Evolutionary conservation across 148 eudicot genomes (phyloP).

Genomic region (Fallopia convolvulus): DNA sequence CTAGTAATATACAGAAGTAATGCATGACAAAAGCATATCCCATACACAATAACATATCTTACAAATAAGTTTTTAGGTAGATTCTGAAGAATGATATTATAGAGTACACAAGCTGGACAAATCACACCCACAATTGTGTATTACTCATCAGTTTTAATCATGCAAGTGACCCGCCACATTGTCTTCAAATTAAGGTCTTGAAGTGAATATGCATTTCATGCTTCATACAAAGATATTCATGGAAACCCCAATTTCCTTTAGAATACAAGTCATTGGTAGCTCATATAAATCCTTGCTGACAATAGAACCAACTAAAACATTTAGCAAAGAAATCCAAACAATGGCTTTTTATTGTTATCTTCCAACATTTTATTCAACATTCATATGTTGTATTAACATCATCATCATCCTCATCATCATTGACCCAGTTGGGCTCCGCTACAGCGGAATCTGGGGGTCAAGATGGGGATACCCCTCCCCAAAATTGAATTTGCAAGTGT

Average conservation of each 20-base stretch:
- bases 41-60: not conserved
- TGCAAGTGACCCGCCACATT: not conserved
- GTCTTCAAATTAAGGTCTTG: not conserved
- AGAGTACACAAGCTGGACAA: not conserved
- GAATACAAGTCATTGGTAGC: not conserved
- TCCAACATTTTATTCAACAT: not conserved
- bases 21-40: not conserved
- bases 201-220: not conserved
- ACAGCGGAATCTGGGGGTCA: no score
- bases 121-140: not conserved
- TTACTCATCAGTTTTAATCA: not conserved
- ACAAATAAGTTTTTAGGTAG: not conserved
- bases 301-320: not conserved
- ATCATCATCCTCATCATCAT: no score
- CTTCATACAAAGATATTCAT: conserved; percentile 6
- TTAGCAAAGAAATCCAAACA: conserved; percentile 1
- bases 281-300: not conserved
- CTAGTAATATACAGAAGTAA: not conserved
- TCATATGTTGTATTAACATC: not conserved
- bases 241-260: not conserved
- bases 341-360: not conserved
- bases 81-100: not conserved
- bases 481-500: not conserved
- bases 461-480: no score
- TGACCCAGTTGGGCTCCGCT: no score